phyloP scores from a whole-genome alignment of 306 rosid genomes.

The Potentilla sterilis region DNA sequence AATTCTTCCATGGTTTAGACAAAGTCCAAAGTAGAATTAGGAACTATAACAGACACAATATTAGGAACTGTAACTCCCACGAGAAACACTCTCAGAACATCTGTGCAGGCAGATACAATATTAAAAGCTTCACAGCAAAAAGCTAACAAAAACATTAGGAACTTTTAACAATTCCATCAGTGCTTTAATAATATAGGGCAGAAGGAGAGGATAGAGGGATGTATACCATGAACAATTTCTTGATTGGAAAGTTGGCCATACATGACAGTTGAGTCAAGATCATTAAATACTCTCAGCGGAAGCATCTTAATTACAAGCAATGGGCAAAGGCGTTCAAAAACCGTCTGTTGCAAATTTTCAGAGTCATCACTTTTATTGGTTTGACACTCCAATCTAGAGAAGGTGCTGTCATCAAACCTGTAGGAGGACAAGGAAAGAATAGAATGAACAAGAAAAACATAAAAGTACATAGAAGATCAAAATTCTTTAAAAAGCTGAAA shows the following conservation, averaged over 20 bases:
- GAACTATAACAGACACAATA: background rate
- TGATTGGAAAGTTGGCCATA: slow-evolving; percentile 54
- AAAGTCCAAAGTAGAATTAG: background rate
- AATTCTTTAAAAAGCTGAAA: slow-evolving; percentile 8
- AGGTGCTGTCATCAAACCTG: slow-evolving; percentile 63
- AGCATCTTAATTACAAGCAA: slow-evolving; percentile 84
- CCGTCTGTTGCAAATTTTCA: slow-evolving; percentile 49
- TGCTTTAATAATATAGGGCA: background rate
- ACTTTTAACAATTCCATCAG: background rate
- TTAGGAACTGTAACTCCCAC: too few relatives aligned
- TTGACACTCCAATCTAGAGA: slow-evolving; percentile 45
- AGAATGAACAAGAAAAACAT: slow-evolving; percentile 23
- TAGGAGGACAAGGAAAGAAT: slow-evolving; percentile 17
- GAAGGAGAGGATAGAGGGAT: slow-evolving; percentile 22
- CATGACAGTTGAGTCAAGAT: slow-evolving; percentile 56
- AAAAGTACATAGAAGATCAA: slow-evolving; percentile 12
- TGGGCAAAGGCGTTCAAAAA: slow-evolving; percentile 89
- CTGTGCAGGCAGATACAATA: background rate
- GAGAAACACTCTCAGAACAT: background rate
- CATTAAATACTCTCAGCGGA: slow-evolving; percentile 72
- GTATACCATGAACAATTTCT: slow-evolving; percentile 44
- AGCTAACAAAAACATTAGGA: background rate
- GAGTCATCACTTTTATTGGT: slow-evolving; percentile 48
- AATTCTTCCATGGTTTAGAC: background rate
- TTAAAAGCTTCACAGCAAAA: background rate